Base-by-base conservation (phyloP, 73 alveolate genomes). In the Paraurostyla sp. region DNA sequence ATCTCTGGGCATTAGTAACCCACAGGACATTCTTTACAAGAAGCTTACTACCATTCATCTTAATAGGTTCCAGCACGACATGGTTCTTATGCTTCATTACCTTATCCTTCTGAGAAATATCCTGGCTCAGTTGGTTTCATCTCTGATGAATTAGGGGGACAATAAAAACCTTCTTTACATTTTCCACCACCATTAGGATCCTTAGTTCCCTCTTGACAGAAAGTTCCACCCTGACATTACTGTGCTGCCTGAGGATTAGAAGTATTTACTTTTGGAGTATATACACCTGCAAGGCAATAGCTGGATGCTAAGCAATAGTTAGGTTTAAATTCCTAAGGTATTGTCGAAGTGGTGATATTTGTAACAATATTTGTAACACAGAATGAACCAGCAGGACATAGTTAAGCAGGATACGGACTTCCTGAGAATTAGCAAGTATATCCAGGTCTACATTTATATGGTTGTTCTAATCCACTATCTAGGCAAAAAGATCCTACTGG, bases 341-440 rank as follows among this genome's bases (percentile, higher is more conserved):
- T 48, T 16, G 96, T 91, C 9, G 81, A 40, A 52, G 83, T 58
- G n/a, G 73, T 43, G 13, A 23, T 42, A 36, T 50, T 73, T 0
- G 93, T 91, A 3, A 69, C 89, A 6, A 56, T 57, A 18, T 29
- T 32, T 0, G 20, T n/a, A 16, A 51, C 83, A 78, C 99, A 95
- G 60, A 81, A 95, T 30, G 93, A 87, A 0, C 99, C 99, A 23
- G 97, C 98, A 0, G 99, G 98, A 89, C 99, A 95, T 20, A 93
- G 83, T 46, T 87, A 68, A 76, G 93, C 85, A 16, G 97, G 95
- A 29, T 89, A 75, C 40, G 93, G 87, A 43, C 92, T 87, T n/a
- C 94, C 94, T 18, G 59, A 80, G 51, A 62, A 83, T 52, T 90
- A 68, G 86, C 99, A 95, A 0, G 92, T 90, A 60, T 91, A 76